Evolutionary conservation across 306 rosid genomes (phyloP), one percentile per base, ranked within the genome.

Genomic region (Sicyos baderoa): DNA sequence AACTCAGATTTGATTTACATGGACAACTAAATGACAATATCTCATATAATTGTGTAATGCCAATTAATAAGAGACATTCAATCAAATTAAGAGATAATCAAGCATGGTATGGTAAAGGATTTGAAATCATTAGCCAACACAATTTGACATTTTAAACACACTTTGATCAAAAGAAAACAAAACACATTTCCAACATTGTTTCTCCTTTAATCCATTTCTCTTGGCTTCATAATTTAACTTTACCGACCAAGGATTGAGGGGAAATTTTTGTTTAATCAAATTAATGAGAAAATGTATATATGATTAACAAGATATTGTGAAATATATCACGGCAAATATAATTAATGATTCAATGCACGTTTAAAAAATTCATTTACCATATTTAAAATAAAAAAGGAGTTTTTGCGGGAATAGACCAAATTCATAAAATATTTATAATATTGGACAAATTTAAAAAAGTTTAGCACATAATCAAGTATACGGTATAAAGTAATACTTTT

Each of bases 1-100:
- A 32, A 32, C 6, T 29, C 6, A 6, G 35, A 60, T 32, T n/a
- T 7, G n/a, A 61, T 29, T 61, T 7, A n/a, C 3, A 59, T 23
- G 52, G 52, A 63, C 69, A 63, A 52, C 69, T 63, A 63, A 63
- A 63, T 40, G 69, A 63, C 69, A 63, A 63, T 35, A 23, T 23
- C 3, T 61, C 15, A n/a, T 58, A 27, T 29, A 29, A 56, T 54
- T 54, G 60, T 54, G 44, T 27, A 3, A 29, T 29, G 35, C 35
- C 35, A 29, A 29, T 29, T 29, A 29, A 29, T 29, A 2, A 29
- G 35, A 29, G 35, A 29, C 35, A 29, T 58, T 57, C 15, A 22
- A 23, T 57, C 9, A 23, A 23, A 57, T 22, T 27, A 59, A 25
- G 58, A 59, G 66, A 59, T n/a, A 37, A 50, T 62, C 51, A 62